Conservation (phyloP, 768 basidiomycete genomes). For the Cystoderma amianthinum region DNA sequence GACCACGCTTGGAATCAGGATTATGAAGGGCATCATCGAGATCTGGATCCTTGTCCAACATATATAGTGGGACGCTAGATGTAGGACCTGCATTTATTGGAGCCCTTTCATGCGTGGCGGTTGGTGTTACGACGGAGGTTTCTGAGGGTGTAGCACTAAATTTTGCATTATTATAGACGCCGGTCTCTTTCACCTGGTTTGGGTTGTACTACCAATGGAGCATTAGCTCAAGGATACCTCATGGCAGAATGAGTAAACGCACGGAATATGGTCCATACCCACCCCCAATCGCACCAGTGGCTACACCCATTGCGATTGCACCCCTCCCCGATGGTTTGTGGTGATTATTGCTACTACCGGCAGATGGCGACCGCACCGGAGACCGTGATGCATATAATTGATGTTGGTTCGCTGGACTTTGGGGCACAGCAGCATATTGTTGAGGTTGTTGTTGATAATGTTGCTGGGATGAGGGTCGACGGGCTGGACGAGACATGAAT, state of each 20-base stretch:
- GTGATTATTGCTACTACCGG: constrained; percentile 14
- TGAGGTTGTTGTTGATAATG: constrained; percentile 37
- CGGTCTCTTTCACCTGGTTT: constrained; percentile 31
- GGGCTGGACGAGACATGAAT: constrained; percentile 30
- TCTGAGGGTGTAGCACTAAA: constrained; percentile 50
- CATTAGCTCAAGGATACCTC: constrained; percentile 1
- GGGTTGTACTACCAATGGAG: constrained; percentile 48
- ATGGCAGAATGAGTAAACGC: constrained; percentile 15
- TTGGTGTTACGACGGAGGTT: constrained; percentile 20
- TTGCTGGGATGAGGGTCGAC: constrained; percentile 24
- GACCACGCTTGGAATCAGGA: constrained; percentile 69
- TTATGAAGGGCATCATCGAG: constrained; percentile 89
- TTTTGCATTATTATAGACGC: constrained; percentile 39
- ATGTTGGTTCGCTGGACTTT: constrained; percentile 28
- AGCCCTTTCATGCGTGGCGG: constrained; percentile 19
- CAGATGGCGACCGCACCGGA: constrained; percentile 15
- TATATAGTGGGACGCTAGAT: constrained; percentile 60
- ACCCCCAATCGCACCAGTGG: constrained; percentile 69
- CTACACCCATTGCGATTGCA: constrained; percentile 72
- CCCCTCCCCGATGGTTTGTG: constrained; percentile 31
- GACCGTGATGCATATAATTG: constrained; percentile 16
- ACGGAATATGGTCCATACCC: constrained; percentile 89
- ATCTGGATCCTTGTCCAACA: constrained; percentile 84
- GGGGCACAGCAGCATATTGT: constrained; percentile 63
- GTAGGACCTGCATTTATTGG: constrained; percentile 31